Evolutionary conservation across 2,329 filamentous ascomycete genomes (phyloP).

Genomic region (Stachybotrys chlorohalonatus): DNA sequence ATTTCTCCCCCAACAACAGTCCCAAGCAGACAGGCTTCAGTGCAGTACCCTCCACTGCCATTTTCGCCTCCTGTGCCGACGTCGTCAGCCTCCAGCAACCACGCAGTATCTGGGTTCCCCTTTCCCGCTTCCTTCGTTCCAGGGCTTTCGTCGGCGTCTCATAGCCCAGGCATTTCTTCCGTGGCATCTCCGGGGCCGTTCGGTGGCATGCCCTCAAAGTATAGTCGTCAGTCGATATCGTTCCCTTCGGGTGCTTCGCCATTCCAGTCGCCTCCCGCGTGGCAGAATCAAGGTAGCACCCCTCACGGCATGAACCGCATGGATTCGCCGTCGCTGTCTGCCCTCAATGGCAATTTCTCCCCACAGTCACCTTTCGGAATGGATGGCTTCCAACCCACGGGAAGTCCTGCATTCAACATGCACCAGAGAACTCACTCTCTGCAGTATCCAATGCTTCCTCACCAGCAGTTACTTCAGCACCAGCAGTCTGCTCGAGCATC

Average conservation of each 20-base stretch:
- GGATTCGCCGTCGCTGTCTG: slow-evolving; percentile 55
- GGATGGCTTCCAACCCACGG: slow-evolving; percentile 35
- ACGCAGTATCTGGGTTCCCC: slow-evolving; percentile 42
- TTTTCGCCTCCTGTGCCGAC: slow-evolving; percentile 80
- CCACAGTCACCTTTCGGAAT: slow-evolving; percentile 55
- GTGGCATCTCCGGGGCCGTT: slow-evolving; percentile 68
- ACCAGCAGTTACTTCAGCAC: slow-evolving; percentile 42
- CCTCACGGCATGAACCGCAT: slow-evolving; percentile 43
- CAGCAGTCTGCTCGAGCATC: slow-evolving; percentile 47
- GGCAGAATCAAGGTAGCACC: slow-evolving; percentile 49
- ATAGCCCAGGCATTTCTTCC: slow-evolving; percentile 55
- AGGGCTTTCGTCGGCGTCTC: slow-evolving; percentile 47
- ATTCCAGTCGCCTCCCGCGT: slow-evolving; percentile 52
- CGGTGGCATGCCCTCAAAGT: slow-evolving; percentile 45
- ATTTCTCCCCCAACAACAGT: slow-evolving; percentile 57
- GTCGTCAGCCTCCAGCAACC: slow-evolving; percentile 67
- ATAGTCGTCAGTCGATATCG: slow-evolving; percentile 64
- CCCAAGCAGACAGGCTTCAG: slow-evolving; percentile 60
- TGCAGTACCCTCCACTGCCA: slow-evolving; percentile 64
- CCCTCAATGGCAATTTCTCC: slow-evolving; percentile 48
- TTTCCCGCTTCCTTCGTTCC: slow-evolving; percentile 53
- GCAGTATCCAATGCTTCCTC: slow-evolving; percentile 47
- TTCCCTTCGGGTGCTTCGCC: slow-evolving; percentile 55
- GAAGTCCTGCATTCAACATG: slow-evolving; percentile 31
- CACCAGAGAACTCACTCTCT: slow-evolving; percentile 52